Evolutionary conservation across 1,284 basidiomycete species (phyloP), one percentile per base, ranked within the genome.

Genomic region (Ustilago nuda): DNA sequence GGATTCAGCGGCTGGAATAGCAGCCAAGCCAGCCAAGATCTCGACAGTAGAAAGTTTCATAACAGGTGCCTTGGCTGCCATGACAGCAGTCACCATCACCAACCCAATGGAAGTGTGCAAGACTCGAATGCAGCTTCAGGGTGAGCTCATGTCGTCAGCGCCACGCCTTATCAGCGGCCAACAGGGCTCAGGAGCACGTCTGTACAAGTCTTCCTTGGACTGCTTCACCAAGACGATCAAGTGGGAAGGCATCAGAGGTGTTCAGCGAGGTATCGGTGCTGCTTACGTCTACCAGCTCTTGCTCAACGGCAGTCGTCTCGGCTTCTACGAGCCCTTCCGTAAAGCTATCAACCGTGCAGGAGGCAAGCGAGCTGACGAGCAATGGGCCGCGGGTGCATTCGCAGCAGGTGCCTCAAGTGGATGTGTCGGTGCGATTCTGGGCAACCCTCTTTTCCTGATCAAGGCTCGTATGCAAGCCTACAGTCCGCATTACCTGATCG

Each of bases 381-480:
- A 93, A 92, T 60, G 87, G 67, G 85, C 78, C 1, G 81, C 79
- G 46, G 84, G 72, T 35, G 82, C 82, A 12, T 66, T 98, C 39
- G 86, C 91, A 11, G 94, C 95, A 15, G 95, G 96, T 6, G 94
- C 94, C 2, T 89, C 90, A 1, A 95, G 93, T 79, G 96, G 96
- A 39, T 91, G 92, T 57, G 91, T 98, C 37, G 95, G 95, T 84
- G 94, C 95, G 0, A 90, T 91, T 43, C 87, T 97, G 39, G 96
- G 96, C 55, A 98, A 96, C 82, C 96, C 97, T 0, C 88, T 99
- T 17, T 99, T 97, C 88, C 88, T 99, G 57, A 91, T 99, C 85
- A 99, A 99, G 88, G 96, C 96, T 8, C 91, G 96, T 53, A 96
- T 98, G 91, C 96, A 99, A 88, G 92, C 92, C 30, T 78, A 89